Evolutionary conservation across 2,329 filamentous ascomycete species (phyloP).

Genomic region (Trichophaea hybrida): DNA sequence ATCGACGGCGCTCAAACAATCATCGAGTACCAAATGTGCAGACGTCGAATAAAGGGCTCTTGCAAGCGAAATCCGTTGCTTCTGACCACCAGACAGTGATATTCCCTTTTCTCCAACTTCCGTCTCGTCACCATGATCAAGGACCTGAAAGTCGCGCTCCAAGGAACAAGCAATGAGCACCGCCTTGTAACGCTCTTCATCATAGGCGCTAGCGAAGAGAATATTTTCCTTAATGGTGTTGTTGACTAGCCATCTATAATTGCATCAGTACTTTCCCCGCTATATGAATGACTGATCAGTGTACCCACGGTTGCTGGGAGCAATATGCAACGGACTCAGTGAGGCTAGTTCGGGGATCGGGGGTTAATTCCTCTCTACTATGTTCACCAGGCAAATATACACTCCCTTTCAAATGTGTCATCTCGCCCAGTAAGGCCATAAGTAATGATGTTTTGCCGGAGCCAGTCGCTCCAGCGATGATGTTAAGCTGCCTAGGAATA

Average conservation of each 20-base stretch:
- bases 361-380: slow-evolving; percentile 69
- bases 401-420: slow-evolving; percentile 66
- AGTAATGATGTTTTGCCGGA: slow-evolving; percentile 90
- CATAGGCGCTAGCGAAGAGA: slow-evolving; percentile 65
- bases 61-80: slow-evolving; percentile 93
- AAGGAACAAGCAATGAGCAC: slow-evolving; percentile 85
- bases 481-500: slow-evolving; percentile 70
- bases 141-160: slow-evolving; percentile 78
- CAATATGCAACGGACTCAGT: slow-evolving; percentile 92
- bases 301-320: slow-evolving; percentile 59
- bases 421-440: slow-evolving; percentile 92
- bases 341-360: slow-evolving; percentile 69
- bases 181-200: slow-evolving; percentile 69
- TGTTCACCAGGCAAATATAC: slow-evolving; percentile 75
- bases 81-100: slow-evolving; percentile 88
- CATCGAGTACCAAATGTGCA: slow-evolving; percentile 77
- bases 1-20: slow-evolving; percentile 86
- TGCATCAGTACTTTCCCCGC: not conserved
- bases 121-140: slow-evolving; percentile 84
- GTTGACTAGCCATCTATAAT: slow-evolving; percentile 68
- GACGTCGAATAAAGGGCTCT: slow-evolving; percentile 93
- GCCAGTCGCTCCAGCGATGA: slow-evolving; percentile 84
- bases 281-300: not conserved
- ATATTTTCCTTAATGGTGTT: slow-evolving; percentile 95
- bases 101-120: slow-evolving; percentile 96